phyloP scores from a whole-genome alignment of 192 early-diverging fungal genomes.

The Coemansia sp. region DNA sequence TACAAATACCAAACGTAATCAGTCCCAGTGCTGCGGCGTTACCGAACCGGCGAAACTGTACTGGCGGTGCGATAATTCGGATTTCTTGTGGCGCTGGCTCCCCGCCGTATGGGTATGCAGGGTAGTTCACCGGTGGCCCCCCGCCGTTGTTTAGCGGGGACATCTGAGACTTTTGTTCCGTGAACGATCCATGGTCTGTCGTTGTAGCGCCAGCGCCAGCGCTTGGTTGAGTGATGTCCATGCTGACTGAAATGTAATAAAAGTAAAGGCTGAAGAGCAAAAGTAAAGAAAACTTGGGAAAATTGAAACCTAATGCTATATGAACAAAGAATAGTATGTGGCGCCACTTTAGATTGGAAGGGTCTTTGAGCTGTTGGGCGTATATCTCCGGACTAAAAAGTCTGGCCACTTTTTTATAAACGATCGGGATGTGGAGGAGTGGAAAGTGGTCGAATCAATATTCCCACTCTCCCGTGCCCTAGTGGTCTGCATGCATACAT shows the following conservation, averaged over 20 bases:
- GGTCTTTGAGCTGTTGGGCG: background rate
- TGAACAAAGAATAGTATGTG: background rate
- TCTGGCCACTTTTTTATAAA: background rate
- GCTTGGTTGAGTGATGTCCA: background rate
- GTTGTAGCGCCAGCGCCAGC: background rate
- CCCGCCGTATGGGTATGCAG: constrained; percentile 9
- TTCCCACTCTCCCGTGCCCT: background rate
- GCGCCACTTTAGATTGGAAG: background rate
- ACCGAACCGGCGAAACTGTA: constrained; percentile 52
- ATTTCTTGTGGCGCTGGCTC: constrained; percentile 26
- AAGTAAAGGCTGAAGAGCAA: background rate
- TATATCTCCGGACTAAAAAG: background rate
- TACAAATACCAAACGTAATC: constrained; percentile 49
- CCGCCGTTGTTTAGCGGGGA: background rate
- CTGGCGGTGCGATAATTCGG: constrained; percentile 42
- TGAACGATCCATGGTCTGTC: background rate
- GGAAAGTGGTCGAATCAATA: background rate
- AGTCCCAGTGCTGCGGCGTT: constrained; percentile 47
- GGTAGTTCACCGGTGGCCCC: constrained; percentile 5
- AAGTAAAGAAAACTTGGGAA: too few relatives aligned
- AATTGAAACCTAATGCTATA: background rate
- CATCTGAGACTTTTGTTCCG: background rate
- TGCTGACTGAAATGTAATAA: background rate
- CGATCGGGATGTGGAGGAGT: background rate
- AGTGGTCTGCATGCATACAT: too few relatives aligned